Evolutionary conservation across 495 filamentous ascomycete genomes (phyloP), one percentile per base, ranked within the genome.

Genomic region (Amniculicola lignicola): DNA sequence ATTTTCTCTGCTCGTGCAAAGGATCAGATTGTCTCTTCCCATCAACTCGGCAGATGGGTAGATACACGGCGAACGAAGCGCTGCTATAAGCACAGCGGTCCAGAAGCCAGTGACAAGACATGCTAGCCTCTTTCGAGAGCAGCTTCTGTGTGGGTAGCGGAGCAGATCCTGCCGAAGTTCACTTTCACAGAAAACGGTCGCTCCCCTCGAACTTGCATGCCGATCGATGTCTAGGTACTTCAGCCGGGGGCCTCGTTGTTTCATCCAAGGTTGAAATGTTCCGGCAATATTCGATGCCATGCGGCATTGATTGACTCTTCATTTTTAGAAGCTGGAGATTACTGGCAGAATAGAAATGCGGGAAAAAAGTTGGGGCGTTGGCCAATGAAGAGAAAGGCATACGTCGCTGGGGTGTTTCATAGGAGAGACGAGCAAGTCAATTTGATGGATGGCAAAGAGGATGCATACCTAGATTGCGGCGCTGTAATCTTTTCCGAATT

Each of bases 281-380:
- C 60, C 60, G 60, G 55, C 60, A 63, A 54, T 63, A 54, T 16
- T 63, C 24, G 37, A 28, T 11, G 39, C 38, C 46, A 62, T 57
- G 59, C 52, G 45, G 33, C 38, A 49, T 57, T 52, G 39, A 57
- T 58, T 56, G 29, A 45, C 12, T 29, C 19, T 36, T 29, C 59
- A 37, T 41, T 54, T 54, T 52, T 45, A 55, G 58, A 51, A 40
- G 1, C 2, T 44, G 31, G 56, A 50, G 24, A 62, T 51, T 51
- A 19, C 44, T 48, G 40, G 49, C 24, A 44, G 41, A 39, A 19
- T 36, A 31, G 24, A 45, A 51, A 48, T 53, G 58, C 45, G 42
- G 57, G n/a, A 22, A 40, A 56, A 62, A 54, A 35, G 41, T 11
- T 28, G 11, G 16, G 38, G 9, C 11, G 25, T n/a, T n/a, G 31